These are phyloP conservation scores for Aegilops longissima DNA, from an alignment of 176 grass and related monocot species.

Conservation along the genomic window DNA sequence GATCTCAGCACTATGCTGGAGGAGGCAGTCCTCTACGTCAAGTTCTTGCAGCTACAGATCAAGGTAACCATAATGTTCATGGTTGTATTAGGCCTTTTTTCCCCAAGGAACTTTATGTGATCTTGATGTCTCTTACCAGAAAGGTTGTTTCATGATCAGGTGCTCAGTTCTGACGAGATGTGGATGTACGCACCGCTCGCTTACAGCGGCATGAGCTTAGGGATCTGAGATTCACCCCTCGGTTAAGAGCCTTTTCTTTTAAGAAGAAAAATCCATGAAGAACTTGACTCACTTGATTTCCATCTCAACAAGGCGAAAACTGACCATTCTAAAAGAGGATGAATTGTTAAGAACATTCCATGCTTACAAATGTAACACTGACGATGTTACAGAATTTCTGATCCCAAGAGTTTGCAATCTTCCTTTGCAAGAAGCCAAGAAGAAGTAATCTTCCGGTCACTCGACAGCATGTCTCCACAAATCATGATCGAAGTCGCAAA, in stretches of 20 bases:
- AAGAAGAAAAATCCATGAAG: neutral
- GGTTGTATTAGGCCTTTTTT: neutral
- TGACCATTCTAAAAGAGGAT: neutral
- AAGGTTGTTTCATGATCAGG: conserved; percentile 36
- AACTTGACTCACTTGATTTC: neutral
- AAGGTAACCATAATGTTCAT: conserved; percentile 43
- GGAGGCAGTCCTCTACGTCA: conserved; percentile 82
- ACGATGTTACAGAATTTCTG: neutral
- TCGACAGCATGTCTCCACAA: neutral
- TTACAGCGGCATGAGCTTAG: conserved; percentile 79
- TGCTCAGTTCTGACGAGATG: conserved; percentile 73
- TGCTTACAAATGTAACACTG: neutral
- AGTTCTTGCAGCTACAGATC: conserved; percentile 80
- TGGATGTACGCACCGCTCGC: conserved; percentile 90
- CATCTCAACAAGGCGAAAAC: neutral
- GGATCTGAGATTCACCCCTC: conserved; percentile 60
- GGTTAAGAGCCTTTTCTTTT: neutral
- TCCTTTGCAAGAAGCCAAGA: conserved; percentile 14
- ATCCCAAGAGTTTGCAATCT: neutral
- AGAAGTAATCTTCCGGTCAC: neutral
- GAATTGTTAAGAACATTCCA: neutral
- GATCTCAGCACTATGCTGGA: conserved; percentile 89
- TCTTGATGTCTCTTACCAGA: conserved; percentile 23
- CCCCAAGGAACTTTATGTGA: neutral
- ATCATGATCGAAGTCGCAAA: neutral